Base-by-base conservation (phyloP, 371 early-diverging fungal species). In the Mucor indicus region DNA sequence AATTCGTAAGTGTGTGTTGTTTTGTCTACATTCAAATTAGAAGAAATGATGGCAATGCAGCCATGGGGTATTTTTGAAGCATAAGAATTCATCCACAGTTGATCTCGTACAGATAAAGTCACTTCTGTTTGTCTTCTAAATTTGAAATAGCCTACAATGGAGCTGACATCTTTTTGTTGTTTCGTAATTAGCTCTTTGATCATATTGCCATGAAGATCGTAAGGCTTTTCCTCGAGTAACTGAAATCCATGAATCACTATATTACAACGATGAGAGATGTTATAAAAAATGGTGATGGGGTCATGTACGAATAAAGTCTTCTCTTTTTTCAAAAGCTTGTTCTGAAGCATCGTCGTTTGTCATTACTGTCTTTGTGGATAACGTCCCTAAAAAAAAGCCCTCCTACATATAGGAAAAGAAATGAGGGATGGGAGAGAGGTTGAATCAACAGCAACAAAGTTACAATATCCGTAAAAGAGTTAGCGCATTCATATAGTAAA, bases 201-300 rank as follows among this genome's bases (percentile, higher is more conserved):
- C 11, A 38, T 20, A 9, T 31, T 58, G 15, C 53, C 58, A 32
- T 47, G 27, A 24, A 17, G 11, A 30, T 51, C 48, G 24, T 58
- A 58, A 1, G 58, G 58, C 19, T 51, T 43, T 25, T 55, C 55
- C 17, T 38, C 38, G 1, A 51, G 16, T 10, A 55, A 40, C 22
- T 50, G 52, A 31, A 44, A 60, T 6, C 61, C 55, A 55, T 60
- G 61, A 30, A 60, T 55, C 12, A 60, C 60, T 59, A 43, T 13
- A 16, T 20, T 17, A 21, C 4, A 20, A 36, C 10, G 2, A 38
- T 19, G 37, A 15, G 47, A 4, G n/a, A n/a, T 29, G 5, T 19
- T 13, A 17, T 12, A 17, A 27, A 29, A 29, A 12, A 8, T 29
- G 12, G 30, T 12, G 8, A 29, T 29, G 8, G 30, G 12, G 30